Conservation (phyloP, 2,329 filamentous ascomycete species). For the Lasiodiplodia sp. region DNA sequence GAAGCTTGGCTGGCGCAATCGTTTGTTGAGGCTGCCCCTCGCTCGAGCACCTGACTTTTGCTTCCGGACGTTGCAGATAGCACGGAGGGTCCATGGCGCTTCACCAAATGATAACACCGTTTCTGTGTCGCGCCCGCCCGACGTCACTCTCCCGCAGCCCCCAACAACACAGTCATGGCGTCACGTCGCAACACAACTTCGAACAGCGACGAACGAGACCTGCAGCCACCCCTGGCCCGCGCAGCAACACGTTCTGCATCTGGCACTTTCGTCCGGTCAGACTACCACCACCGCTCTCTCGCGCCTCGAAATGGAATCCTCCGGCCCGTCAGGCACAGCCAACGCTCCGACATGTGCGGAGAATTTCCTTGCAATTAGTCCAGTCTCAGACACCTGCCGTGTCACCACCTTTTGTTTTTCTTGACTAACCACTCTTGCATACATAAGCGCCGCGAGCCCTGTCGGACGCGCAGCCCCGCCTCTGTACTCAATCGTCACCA, state of each 20-base stretch:
- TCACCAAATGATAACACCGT: conserved; percentile 14
- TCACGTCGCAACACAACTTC: background rate
- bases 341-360: too few relatives aligned
- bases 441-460: too few relatives aligned
- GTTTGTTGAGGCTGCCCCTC: conserved; percentile 9
- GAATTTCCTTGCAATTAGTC: too few relatives aligned
- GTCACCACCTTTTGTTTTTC: too few relatives aligned
- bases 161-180: background rate
- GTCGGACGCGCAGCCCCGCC: too few relatives aligned
- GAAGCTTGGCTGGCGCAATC: background rate
- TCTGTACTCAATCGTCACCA: too few relatives aligned
- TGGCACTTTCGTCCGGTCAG: background rate
- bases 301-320: background rate
- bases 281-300: conserved; percentile 1
- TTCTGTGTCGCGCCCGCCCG: background rate
- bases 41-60: conserved; percentile 4
- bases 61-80: conserved; percentile 13
- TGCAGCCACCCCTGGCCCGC: background rate
- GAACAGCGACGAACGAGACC: background rate
- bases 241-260: conserved; percentile 6
- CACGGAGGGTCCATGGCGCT: conserved; percentile 10
- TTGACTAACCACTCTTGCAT: too few relatives aligned
- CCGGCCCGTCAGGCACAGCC: too few relatives aligned
- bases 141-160: background rate
- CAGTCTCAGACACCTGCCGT: too few relatives aligned